Conservation (phyloP, 306 rosid genomes). For the Quercus wislizeni region DNA sequence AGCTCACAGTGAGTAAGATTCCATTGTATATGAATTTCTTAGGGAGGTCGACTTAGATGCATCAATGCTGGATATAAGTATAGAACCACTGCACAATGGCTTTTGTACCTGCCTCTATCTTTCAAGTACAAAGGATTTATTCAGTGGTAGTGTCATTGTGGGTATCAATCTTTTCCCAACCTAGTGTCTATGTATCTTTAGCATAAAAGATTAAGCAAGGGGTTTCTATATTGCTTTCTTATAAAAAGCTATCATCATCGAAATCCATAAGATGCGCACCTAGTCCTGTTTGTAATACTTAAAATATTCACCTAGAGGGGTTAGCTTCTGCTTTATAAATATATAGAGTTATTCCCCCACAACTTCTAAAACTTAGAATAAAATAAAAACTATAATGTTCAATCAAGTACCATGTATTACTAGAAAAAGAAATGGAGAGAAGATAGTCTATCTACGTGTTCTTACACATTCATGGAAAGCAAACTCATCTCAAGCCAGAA, state of each 20-base stretch:
- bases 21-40: conserved; percentile 5
- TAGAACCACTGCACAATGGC: conserved; percentile 8
- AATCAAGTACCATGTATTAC: neutral
- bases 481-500: neutral
- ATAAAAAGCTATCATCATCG: conserved; percentile 29
- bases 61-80: conserved; percentile 8
- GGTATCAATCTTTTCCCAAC: conserved; percentile 36
- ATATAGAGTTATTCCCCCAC: neutral
- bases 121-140: conserved; percentile 40
- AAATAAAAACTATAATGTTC: neutral
- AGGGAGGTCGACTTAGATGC: conserved; percentile 6
- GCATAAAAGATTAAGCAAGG: conserved; percentile 30
- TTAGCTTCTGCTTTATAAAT: neutral
- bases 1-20: conserved; percentile 11
- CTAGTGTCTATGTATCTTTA: conserved; percentile 32
- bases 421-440: neutral
- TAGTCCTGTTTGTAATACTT: conserved; percentile 9
- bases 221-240: conserved; percentile 23
- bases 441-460: neutral
- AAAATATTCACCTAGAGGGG: neutral
- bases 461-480: neutral
- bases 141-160: conserved; percentile 21
- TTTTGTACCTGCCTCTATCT: conserved; percentile 23
- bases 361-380: neutral
- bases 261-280: conserved; percentile 39